Evolutionary conservation across 2,329 filamentous ascomycete genomes (phyloP).

Genomic region (Teratosphaeria pseudoeucalypti): DNA sequence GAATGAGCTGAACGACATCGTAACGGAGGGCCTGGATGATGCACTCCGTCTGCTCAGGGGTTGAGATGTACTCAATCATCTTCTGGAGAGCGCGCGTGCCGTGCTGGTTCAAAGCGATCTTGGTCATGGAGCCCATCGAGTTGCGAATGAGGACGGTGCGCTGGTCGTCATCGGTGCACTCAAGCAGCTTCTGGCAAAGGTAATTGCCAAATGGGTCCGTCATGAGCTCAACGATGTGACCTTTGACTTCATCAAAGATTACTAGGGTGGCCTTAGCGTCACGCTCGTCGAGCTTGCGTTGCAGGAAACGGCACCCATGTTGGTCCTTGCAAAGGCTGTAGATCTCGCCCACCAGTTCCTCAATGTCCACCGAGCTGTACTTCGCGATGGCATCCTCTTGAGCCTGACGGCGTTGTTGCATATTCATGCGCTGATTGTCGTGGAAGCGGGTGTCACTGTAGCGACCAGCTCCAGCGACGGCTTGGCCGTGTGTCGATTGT

Average conservation of each 20-base stretch:
- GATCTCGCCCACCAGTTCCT: slow-evolving; percentile 71
- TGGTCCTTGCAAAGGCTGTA: slow-evolving; percentile 94
- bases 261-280: slow-evolving; percentile 73
- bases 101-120: slow-evolving; percentile 93
- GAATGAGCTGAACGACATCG: slow-evolving; percentile 86
- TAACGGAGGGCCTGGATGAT: slow-evolving; percentile 76
- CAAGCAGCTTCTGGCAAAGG: slow-evolving; percentile 93
- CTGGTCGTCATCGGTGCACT: slow-evolving; percentile 91
- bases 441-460: slow-evolving; percentile 45
- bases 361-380: slow-evolving; percentile 72
- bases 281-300: slow-evolving; percentile 92
- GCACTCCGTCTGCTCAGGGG: slow-evolving; percentile 69
- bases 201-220: slow-evolving; percentile 99
- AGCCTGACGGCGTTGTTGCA: slow-evolving; percentile 63
- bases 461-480: slow-evolving; percentile 32
- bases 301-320: slow-evolving; percentile 90
- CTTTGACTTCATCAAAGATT: slow-evolving; percentile 89
- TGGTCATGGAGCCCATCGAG: slow-evolving; percentile 75
- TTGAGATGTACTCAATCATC: slow-evolving; percentile 97
- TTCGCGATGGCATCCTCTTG: slow-evolving; percentile 63
- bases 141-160: slow-evolving; percentile 88
- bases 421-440: slow-evolving; percentile 64
- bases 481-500: slow-evolving; percentile 38
- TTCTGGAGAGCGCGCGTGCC: slow-evolving; percentile 94
- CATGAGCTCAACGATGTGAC: slow-evolving; percentile 95